Conservation (phyloP, 208 protist species). For the Crithidia brevicula region DNA sequence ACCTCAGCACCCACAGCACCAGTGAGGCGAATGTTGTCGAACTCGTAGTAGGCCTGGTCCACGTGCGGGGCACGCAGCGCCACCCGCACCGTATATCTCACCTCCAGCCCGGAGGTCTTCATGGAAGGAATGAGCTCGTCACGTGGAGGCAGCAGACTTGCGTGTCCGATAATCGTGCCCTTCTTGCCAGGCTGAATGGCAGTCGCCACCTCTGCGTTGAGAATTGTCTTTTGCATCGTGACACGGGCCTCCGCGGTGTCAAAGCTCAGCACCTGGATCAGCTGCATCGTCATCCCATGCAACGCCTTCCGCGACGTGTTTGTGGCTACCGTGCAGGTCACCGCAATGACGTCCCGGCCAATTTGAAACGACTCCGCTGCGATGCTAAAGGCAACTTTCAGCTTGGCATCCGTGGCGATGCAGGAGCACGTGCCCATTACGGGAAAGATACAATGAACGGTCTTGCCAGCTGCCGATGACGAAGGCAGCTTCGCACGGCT, state of each 20-base stretch:
- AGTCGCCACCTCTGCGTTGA: conserved; percentile 1
- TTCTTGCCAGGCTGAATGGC: conserved; percentile 3
- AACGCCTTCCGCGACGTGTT: conserved; percentile 26
- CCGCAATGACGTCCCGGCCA: conserved; percentile 9
- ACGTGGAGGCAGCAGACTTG: neutral
- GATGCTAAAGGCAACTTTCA: conserved; percentile 14
- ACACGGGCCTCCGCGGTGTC: conserved; percentile 25
- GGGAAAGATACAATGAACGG: conserved; percentile 5
- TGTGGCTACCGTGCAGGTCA: conserved; percentile 9
- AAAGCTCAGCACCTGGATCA: conserved; percentile 33
- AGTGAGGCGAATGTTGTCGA: conserved; percentile 24
- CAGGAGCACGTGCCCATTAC: conserved; percentile 7
- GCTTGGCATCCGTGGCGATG: conserved; percentile 4
- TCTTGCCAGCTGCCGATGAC: neutral
- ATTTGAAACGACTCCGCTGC: conserved; percentile 3
- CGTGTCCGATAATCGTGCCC: conserved; percentile 2
- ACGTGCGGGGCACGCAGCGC: conserved; percentile 12
- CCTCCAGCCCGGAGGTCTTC: conserved; percentile 24
- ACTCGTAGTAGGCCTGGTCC: conserved; percentile 18
- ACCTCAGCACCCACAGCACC: neutral
- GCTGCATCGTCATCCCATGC: conserved; percentile 7
- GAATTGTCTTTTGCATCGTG: conserved; percentile 1
- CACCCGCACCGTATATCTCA: conserved; percentile 36
- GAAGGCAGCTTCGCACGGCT: conserved; percentile 5
- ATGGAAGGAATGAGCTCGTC: conserved; percentile 28